Evolutionary conservation across 768 basidiomycete species (phyloP).

Genomic region (Russula griseocarnosa): DNA sequence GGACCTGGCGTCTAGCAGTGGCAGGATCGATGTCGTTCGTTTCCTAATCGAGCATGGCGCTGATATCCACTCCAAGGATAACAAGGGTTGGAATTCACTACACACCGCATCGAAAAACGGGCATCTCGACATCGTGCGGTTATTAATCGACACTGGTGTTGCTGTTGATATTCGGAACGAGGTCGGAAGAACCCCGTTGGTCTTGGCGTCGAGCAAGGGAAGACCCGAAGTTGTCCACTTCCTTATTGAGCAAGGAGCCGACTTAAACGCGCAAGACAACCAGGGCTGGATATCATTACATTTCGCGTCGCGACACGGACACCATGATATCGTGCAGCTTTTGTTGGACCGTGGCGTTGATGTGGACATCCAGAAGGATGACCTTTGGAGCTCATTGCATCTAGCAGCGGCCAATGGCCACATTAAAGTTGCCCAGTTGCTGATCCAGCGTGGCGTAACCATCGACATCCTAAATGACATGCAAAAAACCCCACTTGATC

Average conservation of each 20-base stretch:
- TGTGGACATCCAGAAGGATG: not conserved
- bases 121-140: not conserved
- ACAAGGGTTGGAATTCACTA: not conserved
- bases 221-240: not conserved
- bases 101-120: not conserved
- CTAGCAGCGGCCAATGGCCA: not conserved
- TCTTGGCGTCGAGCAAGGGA: not conserved
- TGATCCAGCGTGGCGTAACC: not conserved
- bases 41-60: constrained; percentile 7
- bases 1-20: not conserved
- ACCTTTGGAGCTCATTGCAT: not conserved
- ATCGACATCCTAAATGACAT: not conserved
- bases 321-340: not conserved
- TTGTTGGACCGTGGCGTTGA: not conserved
- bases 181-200: not conserved
- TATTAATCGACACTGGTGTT: not conserved
- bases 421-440: not conserved
- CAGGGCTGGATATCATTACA: not conserved
- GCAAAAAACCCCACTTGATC: constrained; percentile 9
- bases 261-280: not conserved
- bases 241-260: constrained; percentile 3
- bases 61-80: not conserved
- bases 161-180: too few species aligned
- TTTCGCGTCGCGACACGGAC: not conserved
- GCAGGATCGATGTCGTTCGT: constrained; percentile 4